Percentiles rank a stretch among this genome's conserved stretches.
Evolutionary conservation across 2,329 filamentous ascomycete species (phyloP).

Genomic region (Corinectria fuckeliana): DNA sequence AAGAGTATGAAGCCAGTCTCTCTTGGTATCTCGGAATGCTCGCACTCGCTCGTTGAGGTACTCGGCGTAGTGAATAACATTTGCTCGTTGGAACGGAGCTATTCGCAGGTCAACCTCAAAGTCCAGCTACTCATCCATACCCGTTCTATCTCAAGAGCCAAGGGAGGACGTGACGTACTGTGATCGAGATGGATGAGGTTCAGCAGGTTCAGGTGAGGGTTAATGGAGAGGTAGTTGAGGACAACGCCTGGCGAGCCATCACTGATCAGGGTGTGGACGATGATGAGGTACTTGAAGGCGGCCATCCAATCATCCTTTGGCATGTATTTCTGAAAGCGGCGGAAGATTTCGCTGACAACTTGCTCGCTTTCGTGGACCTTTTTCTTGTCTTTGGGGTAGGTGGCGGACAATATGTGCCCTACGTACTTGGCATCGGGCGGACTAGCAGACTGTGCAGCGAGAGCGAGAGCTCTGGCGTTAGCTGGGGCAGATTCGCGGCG

Average conservation of each 20-base stretch:
- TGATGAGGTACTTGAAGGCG: conserved; percentile 96
- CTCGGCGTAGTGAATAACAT: conserved; percentile 89
- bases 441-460: conserved; percentile 71
- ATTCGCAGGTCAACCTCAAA: conserved; percentile 25
- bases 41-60: conserved; percentile 85
- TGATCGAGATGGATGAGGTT: conserved; percentile 92
- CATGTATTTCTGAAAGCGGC: conserved; percentile 84
- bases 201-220: conserved; percentile 82
- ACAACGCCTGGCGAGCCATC: conserved; percentile 92
- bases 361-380: too few species aligned
- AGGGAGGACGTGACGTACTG: conserved; percentile 61
- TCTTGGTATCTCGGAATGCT: conserved; percentile 82
- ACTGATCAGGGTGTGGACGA: conserved; percentile 95
- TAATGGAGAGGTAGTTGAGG: conserved; percentile 80
- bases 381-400: too few species aligned
- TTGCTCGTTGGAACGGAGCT: conserved; percentile 94
- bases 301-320: too few species aligned
- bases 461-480: conserved; percentile 4
- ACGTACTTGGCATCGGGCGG: conserved; percentile 99
- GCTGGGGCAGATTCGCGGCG: neutral
- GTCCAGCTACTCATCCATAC: neutral
- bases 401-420: conserved; percentile 95
- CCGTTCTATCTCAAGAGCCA: neutral
- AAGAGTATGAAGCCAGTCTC: conserved; percentile 89
- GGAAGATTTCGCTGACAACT: conserved; percentile 94